phyloP scores from a whole-genome alignment of 2,329 filamentous ascomycete species.

The Pleoardoris graminearum region DNA sequence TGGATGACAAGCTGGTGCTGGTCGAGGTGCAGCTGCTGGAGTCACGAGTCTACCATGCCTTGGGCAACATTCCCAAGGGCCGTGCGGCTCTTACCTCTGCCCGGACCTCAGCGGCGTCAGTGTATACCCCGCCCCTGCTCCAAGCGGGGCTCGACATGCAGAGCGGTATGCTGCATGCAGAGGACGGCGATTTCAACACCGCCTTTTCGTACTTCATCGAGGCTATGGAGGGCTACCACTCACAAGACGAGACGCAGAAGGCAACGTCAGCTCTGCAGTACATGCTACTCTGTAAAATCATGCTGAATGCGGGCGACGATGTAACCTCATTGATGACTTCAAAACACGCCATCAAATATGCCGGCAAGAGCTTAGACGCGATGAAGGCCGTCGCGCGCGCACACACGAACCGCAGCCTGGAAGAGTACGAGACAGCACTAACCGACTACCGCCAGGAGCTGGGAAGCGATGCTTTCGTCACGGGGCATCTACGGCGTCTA shows the following conservation, averaged over 20 bases:
- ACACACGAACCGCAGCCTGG: slow-evolving; percentile 91
- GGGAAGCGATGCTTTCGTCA: slow-evolving; percentile 92
- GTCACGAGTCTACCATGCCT: slow-evolving; percentile 93
- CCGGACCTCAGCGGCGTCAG: slow-evolving; percentile 90
- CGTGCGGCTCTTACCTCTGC: slow-evolving; percentile 93
- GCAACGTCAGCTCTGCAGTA: slow-evolving; percentile 98
- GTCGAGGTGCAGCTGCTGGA: slow-evolving; percentile 98
- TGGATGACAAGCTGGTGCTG: slow-evolving; percentile 97
- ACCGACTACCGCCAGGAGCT: slow-evolving; percentile 91
- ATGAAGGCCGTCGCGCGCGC: slow-evolving; percentile 99
- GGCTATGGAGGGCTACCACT: slow-evolving; percentile 94
- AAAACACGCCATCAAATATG: slow-evolving; percentile 96
- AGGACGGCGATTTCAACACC: slow-evolving; percentile 99
- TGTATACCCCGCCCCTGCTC: slow-evolving; percentile 92
- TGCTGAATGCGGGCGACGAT: slow-evolving; percentile 96
- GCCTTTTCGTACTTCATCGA: slow-evolving; percentile 99
- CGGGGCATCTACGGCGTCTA: slow-evolving; percentile 89
- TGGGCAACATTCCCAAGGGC: slow-evolving; percentile 95
- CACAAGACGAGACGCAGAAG: slow-evolving; percentile 82
- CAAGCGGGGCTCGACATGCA: slow-evolving; percentile 99
- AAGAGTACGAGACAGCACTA: slow-evolving; percentile 94
- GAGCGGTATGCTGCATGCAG: slow-evolving; percentile 96
- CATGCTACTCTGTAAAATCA: slow-evolving; percentile 99
- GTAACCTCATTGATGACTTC: slow-evolving; percentile 92
- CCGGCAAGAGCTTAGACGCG: slow-evolving; percentile 91